Evolutionary conservation across 2,329 filamentous ascomycete genomes (phyloP).

Genomic region (Mycosphaerella sp.): DNA sequence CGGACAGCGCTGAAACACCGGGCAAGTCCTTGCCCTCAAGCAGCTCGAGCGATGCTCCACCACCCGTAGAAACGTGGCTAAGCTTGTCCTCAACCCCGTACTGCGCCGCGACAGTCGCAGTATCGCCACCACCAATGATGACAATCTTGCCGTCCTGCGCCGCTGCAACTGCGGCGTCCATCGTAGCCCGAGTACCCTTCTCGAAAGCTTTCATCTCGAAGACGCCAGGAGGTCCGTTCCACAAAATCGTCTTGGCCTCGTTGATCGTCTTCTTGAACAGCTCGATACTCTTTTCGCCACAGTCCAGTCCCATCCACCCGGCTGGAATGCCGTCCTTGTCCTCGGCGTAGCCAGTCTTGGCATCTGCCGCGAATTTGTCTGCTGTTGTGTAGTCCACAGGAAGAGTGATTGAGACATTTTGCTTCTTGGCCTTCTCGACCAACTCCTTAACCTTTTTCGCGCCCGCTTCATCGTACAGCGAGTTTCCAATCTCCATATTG

Average conservation of each 20-base stretch:
- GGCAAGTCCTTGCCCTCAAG: slow-evolving; percentile 97
- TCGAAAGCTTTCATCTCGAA: slow-evolving; percentile 97
- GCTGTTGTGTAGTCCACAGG: slow-evolving; percentile 94
- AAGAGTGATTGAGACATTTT: slow-evolving; percentile 91
- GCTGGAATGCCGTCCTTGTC: slow-evolving; percentile 88
- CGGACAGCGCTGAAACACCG: slow-evolving; percentile 81
- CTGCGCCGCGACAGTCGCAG: slow-evolving; percentile 94
- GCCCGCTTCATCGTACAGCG: slow-evolving; percentile 87
- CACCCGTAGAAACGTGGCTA: slow-evolving; percentile 95
- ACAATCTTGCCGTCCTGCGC: slow-evolving; percentile 84
- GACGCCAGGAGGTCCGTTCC: slow-evolving; percentile 96
- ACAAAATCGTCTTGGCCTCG: slow-evolving; percentile 91
- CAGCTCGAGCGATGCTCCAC: slow-evolving; percentile 90
- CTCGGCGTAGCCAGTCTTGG: slow-evolving; percentile 71
- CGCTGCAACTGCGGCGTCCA: slow-evolving; percentile 80
- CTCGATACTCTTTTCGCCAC: slow-evolving; percentile 79
- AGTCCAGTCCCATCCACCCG: slow-evolving; percentile 97
- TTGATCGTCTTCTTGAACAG: slow-evolving; percentile 82
- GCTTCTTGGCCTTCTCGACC: slow-evolving; percentile 91
- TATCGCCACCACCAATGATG: slow-evolving; percentile 98
- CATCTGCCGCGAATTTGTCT: slow-evolving; percentile 87
- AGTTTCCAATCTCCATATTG: slow-evolving; percentile 81
- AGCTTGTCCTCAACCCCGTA: slow-evolving; percentile 94
- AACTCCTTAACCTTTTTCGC: slow-evolving; percentile 84
- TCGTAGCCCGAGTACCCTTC: slow-evolving; percentile 81